These are phyloP conservation scores for Monosporascus sp. DNA, from an alignment of 2,329 filamentous ascomycete genomes.

Conservation along the genomic window DNA sequence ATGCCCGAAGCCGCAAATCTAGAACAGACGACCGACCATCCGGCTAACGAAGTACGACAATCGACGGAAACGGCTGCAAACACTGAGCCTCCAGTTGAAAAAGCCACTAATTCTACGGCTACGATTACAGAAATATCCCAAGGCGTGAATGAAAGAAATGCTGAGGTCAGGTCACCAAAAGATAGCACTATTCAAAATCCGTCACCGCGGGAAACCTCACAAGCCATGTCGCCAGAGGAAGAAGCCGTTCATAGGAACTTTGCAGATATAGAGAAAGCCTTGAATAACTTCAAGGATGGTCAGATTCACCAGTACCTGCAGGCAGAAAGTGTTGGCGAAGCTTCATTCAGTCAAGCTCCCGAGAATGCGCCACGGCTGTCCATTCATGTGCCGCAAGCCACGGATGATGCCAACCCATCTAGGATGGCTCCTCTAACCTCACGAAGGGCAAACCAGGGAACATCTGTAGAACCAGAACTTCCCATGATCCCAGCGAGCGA, in stretches of 20 bases:
- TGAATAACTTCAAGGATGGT: conserved; percentile 14
- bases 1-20: neutral
- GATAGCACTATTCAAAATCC: neutral
- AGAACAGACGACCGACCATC: neutral
- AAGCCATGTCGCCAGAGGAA: conserved; percentile 7
- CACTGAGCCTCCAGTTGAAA: neutral
- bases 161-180: neutral
- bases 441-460: conserved; percentile 12
- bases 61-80: neutral
- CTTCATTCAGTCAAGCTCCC: conserved; percentile 11
- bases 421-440: conserved; percentile 16
- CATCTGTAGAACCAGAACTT: conserved; percentile 24
- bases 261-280: conserved; percentile 13
- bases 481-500: conserved; percentile 41
- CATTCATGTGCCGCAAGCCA: conserved; percentile 3
- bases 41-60: neutral
- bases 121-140: neutral
- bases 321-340: conserved; percentile 7
- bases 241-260: conserved; percentile 8
- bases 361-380: conserved; percentile 5
- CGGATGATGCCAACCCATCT: conserved; percentile 1
- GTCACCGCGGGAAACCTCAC: conserved; percentile 10
- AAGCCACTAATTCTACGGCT: neutral
- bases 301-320: conserved; percentile 13
- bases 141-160: neutral